A percentile compares a stretch with the other conserved stretches of the same genome.
Evolutionary conservation across 495 filamentous ascomycete genomes (phyloP).

Genomic region (Lophiotrema nucula): DNA sequence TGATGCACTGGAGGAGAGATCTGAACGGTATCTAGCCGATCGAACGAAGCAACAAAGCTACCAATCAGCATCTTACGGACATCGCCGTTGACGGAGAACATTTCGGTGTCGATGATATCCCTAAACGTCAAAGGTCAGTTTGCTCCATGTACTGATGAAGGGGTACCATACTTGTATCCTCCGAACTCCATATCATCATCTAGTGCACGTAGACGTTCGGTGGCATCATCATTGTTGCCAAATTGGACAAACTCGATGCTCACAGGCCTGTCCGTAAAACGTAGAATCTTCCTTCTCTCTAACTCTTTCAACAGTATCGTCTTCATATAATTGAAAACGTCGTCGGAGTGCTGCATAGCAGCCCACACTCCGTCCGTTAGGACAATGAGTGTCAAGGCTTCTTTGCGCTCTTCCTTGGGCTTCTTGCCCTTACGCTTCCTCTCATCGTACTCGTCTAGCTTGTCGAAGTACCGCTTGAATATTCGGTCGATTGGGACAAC

Average conservation of each 20-base stretch:
- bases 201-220: constrained; percentile 33
- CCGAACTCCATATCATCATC: constrained; percentile 33
- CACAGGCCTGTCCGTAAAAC: constrained; percentile 32
- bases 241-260: constrained; percentile 42
- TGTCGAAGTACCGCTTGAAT: constrained; percentile 13
- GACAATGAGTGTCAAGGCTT: constrained; percentile 36
- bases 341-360: constrained; percentile 20
- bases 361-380: constrained; percentile 41
- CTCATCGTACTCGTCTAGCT: neutral
- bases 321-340: neutral
- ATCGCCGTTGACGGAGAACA: constrained; percentile 31
- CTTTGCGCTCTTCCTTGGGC: constrained; percentile 1
- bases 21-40: neutral
- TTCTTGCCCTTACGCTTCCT: neutral
- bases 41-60: constrained; percentile 32
- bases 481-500: neutral
- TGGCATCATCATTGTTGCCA: constrained; percentile 35
- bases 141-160: too few species aligned
- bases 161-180: neutral
- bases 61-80: constrained; percentile 43
- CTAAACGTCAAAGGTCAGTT: too few species aligned
- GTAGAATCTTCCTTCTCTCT: constrained; percentile 4
- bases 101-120: constrained; percentile 42
- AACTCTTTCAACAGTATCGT: neutral
- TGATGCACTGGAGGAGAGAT: neutral